Evolutionary conservation across 1,284 basidiomycete species (phyloP).

Genomic region (Sporisorium sorghi): DNA sequence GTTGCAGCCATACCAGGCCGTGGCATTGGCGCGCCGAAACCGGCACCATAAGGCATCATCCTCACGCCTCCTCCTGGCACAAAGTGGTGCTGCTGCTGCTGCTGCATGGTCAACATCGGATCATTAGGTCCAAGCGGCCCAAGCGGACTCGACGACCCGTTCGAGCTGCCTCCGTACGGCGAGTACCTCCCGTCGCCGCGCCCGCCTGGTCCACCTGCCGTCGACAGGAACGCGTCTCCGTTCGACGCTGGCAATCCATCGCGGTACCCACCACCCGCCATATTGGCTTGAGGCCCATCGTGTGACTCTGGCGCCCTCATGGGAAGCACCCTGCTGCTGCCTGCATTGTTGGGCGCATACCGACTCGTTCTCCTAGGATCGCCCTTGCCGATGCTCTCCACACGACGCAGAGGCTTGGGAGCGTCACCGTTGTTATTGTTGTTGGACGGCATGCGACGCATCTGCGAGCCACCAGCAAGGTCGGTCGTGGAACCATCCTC

Average conservation of each 20-base stretch:
- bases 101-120: conserved; percentile 22
- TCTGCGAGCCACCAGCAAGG: conserved; percentile 18
- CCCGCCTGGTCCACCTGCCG: conserved; percentile 4
- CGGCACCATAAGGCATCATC: conserved; percentile 33
- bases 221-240: conserved; percentile 10
- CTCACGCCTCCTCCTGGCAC: conserved; percentile 11
- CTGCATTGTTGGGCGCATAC: conserved; percentile 14
- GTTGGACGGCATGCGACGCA: conserved; percentile 23
- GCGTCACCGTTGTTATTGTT: conserved; percentile 6
- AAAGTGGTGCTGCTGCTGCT: conserved; percentile 17
- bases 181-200: conserved; percentile 20
- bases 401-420: conserved; percentile 29
- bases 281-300: not conserved
- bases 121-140: conserved; percentile 42
- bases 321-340: conserved; percentile 18
- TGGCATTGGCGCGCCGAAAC: conserved; percentile 34
- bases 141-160: conserved; percentile 25
- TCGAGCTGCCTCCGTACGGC: conserved; percentile 27
- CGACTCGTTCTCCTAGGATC: conserved; percentile 34
- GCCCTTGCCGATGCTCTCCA: conserved; percentile 55
- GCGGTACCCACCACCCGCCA: conserved; percentile 2
- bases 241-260: conserved; percentile 22
- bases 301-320: conserved; percentile 16
- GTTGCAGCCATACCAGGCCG: conserved; percentile 30
- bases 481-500: conserved; percentile 26